Evolutionary conservation across 768 basidiomycete species (phyloP).

Genomic region (Phanerochaete carnosa): DNA sequence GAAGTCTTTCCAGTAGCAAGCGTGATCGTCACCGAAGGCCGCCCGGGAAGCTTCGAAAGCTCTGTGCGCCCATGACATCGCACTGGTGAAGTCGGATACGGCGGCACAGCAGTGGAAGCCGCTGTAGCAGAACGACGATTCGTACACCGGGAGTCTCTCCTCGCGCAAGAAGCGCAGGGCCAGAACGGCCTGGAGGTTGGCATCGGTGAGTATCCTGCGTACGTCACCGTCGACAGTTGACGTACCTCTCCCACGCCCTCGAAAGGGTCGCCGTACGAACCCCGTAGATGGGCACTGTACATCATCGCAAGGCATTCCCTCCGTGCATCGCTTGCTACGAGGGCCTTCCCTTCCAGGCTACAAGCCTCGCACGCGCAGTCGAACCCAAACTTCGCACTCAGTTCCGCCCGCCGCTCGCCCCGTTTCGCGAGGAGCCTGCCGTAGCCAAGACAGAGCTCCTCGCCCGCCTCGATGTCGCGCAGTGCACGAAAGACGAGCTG

Average conservation of each 20-base stretch:
- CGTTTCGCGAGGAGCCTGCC: constrained; percentile 16
- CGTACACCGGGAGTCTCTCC: constrained; percentile 23
- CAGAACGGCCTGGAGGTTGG: constrained; percentile 17
- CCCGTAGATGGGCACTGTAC: constrained; percentile 5
- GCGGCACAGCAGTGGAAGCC: constrained; percentile 27
- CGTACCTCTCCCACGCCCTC: constrained; percentile 10
- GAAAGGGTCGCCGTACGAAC: constrained; percentile 4
- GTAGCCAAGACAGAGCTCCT: constrained; percentile 30
- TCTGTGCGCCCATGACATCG: constrained; percentile 5
- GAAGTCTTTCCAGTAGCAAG: not conserved
- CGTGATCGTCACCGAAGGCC: constrained; percentile 4
- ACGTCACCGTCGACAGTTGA: not conserved
- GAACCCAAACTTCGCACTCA: constrained; percentile 19
- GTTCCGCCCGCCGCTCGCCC: constrained; percentile 14
- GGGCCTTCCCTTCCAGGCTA: constrained; percentile 14
- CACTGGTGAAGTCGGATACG: constrained; percentile 10
- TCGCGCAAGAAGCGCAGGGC: constrained; percentile 23
- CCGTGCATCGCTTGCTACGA: constrained; percentile 19
- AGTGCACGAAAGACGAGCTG: constrained; percentile 24
- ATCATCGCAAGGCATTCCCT: constrained; percentile 4
- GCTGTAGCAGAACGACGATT: constrained; percentile 24
- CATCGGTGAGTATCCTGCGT: not conserved
- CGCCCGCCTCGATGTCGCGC: constrained; percentile 21
- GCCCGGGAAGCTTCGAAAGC: constrained; percentile 1
- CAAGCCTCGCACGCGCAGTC: constrained; percentile 24